These are phyloP conservation scores for Colletotrichum sp. DNA, from an alignment of 2,329 filamentous ascomycete genomes.

Conservation along the genomic window DNA sequence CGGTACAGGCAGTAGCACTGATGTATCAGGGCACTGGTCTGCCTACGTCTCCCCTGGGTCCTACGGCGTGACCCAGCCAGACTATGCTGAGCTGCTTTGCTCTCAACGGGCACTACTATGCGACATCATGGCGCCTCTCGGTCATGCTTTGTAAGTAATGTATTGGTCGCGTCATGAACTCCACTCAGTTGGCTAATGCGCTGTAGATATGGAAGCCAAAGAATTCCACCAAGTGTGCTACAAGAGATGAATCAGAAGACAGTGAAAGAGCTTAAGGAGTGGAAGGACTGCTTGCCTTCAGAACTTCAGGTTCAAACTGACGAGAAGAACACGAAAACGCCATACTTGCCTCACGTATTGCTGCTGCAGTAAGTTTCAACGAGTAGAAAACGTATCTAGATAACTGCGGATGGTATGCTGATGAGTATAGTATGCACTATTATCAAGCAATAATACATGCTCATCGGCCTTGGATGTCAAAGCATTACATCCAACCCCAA, in stretches of 20 bases:
- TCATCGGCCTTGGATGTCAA: neutral
- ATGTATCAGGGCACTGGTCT: neutral
- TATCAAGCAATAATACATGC: neutral
- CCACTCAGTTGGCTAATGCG: no score
- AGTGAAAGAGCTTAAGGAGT: conserved; percentile 19
- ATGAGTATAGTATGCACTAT: neutral
- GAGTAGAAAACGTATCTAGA: neutral
- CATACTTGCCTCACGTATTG: neutral
- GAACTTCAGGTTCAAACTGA: conserved; percentile 23
- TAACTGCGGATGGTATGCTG: neutral
- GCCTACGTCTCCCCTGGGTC: neutral
- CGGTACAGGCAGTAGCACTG: neutral
- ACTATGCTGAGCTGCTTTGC: neutral
- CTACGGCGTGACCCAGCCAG: neutral
- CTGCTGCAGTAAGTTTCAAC: neutral
- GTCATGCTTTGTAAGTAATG: neutral
- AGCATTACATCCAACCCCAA: neutral
- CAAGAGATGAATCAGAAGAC: conserved; percentile 24
- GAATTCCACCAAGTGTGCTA: neutral
- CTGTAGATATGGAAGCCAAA: conserved; percentile 24
- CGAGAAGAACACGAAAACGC: neutral
- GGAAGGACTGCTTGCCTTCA: conserved; percentile 21
- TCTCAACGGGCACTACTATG: neutral
- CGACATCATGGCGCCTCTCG: neutral
- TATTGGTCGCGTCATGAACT: neutral